Conservation (phyloP, 768 basidiomycete genomes). For the Mrakia hoshinonis region DNA sequence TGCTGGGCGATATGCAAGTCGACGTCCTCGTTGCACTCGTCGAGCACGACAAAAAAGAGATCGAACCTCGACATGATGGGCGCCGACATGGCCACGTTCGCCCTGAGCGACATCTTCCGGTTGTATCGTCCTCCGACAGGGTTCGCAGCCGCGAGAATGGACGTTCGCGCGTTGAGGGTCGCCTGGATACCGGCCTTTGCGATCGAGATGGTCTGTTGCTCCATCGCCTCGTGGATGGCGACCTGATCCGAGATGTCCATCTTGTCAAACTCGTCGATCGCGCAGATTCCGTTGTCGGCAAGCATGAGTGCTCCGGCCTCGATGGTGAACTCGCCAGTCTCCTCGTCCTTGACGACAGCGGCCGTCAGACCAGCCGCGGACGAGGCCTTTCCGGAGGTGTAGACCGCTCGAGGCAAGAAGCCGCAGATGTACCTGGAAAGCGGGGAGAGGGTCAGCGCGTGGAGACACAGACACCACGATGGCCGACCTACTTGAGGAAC, state of each 20-base stretch:
- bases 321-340: conserved; percentile 98
- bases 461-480: not conserved
- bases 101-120: conserved; percentile 78
- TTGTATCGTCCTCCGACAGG: conserved; percentile 96
- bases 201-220: conserved; percentile 98
- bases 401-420: conserved; percentile 93
- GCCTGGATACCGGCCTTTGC: conserved; percentile 99
- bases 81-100: conserved; percentile 93
- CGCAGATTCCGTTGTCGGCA: conserved; percentile 97
- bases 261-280: conserved; percentile 99
- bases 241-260: conserved; percentile 99
- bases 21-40: conserved; percentile 87
- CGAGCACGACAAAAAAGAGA: conserved; percentile 93
- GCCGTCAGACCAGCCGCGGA: conserved; percentile 98
- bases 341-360: conserved; percentile 95
- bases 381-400: conserved; percentile 98
- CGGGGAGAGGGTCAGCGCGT: not conserved
- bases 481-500: conserved; percentile 74
- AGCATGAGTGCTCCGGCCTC: conserved; percentile 99
- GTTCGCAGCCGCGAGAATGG: conserved; percentile 95
- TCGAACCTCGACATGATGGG: conserved; percentile 99
- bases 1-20: conserved; percentile 91
- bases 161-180: conserved; percentile 92
- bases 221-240: conserved; percentile 99
- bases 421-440: conserved; percentile 80